Evolutionary conservation across 169 alveolate species (phyloP).

Genomic region (Toxoplasma gondii): DNA sequence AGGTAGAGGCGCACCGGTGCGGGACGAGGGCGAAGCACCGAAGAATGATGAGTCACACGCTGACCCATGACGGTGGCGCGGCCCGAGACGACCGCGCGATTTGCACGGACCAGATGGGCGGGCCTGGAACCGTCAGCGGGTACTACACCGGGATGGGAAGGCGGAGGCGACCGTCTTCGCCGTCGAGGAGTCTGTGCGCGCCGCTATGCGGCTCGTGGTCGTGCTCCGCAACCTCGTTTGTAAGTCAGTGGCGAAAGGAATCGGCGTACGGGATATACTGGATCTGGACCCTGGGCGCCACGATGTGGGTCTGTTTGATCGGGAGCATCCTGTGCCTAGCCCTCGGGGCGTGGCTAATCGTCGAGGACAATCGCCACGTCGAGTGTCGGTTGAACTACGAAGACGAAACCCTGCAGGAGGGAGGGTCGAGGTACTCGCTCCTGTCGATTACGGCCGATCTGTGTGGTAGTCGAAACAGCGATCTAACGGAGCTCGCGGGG

Average conservation of each 20-base stretch:
- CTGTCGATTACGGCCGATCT: conserved; percentile 11
- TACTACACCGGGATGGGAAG: background rate
- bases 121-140: background rate
- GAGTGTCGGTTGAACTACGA: conserved; percentile 51
- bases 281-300: background rate
- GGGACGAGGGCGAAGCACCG: background rate
- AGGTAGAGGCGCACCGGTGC: background rate
- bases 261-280: conserved; percentile 12
- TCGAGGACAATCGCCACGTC: conserved; percentile 2
- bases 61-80: background rate
- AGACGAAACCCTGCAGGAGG: conserved; percentile 4
- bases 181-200: background rate
- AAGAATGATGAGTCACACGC: background rate
- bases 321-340: background rate
- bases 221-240: background rate
- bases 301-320: conserved; percentile 15
- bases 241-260: background rate
- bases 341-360: conserved; percentile 19
- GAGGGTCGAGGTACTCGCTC: conserved; percentile 23
- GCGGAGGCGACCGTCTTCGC: background rate
- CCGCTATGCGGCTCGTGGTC: background rate
- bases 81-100: background rate
- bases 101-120: background rate
- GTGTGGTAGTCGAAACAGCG: background rate
- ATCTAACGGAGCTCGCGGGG: conserved; percentile 2